Base-by-base conservation (phyloP, 352 stramenopile species). In the Globisporangium irregulare region DNA sequence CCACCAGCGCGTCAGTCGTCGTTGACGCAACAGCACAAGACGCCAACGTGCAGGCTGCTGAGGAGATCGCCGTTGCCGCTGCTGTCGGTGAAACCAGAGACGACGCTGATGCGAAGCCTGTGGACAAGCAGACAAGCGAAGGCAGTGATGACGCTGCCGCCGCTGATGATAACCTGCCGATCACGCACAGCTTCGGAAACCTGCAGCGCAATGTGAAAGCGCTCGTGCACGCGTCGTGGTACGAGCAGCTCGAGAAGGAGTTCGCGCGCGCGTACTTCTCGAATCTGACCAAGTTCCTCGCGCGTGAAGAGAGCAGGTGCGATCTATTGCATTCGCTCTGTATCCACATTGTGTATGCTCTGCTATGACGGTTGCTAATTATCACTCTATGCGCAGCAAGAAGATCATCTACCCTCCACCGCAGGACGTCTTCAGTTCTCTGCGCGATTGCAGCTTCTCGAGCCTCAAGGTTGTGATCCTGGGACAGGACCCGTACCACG, bases 381-480 rank as follows among this genome's bases (percentile, higher is more conserved):
- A 10, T 4, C 24, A 20, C 20, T 27, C 29, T 56, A 4, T 24
- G n/a, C 22, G 10, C 34, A 80, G 76, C 59, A 91, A 91, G 50
- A 80, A 89, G 70, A 91, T 71, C 14, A 84, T 98, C 25, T 98
- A 94, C 69, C 95, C 94, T 22, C 88, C 92, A 24, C 76, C 84
- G 3, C 62, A 82, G 15, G 82, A 98, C 53, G 79, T 98, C 12
- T 98, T 98, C 76, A 81, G 91, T 1, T 83, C 93, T 18, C 77
- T 98, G 56, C 93, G 97, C 69, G 78, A 97, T 25, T 97, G 81
- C 64, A 78, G 87, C 10, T 89, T 98, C 57, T 76, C 89, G 12
- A 77, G 82, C 22, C 74, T 98, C 46, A 97, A 97, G 71, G 90
- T 98, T 46, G 93, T 98, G 7, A 98, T 98, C 71, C 70, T 98